Conservation (phyloP, 2,329 filamentous ascomycete genomes). For the Zymoseptoria crescenta region DNA sequence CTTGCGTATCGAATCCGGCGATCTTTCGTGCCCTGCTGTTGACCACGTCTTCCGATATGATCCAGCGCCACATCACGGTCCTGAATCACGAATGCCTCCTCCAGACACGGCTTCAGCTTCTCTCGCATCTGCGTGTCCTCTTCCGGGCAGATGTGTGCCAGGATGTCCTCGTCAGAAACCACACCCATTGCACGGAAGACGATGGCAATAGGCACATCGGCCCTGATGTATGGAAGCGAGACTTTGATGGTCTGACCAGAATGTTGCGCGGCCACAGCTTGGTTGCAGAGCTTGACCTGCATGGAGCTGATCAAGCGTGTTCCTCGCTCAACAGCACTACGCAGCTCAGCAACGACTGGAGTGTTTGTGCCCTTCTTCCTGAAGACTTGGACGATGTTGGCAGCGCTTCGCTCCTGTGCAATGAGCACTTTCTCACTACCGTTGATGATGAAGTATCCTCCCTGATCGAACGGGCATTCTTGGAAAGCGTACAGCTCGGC, state of each 20-base stretch:
- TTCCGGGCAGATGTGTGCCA: conserved; percentile 94
- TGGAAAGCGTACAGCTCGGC: conserved; percentile 84
- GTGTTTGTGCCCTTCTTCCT: conserved; percentile 95
- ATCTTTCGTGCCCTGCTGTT: conserved; percentile 66
- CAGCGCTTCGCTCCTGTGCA: conserved; percentile 92
- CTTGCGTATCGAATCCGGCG: conserved; percentile 87
- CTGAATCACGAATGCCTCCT: conserved; percentile 93
- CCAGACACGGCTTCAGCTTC: conserved; percentile 93
- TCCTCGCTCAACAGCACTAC: conserved; percentile 92
- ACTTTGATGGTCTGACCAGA: conserved; percentile 85
- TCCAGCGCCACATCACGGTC: conserved; percentile 90
- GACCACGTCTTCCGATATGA: conserved; percentile 89
- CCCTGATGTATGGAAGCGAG: conserved; percentile 87
- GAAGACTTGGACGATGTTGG: conserved; percentile 98
- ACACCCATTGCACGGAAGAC: conserved; percentile 94
- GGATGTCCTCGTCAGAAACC: conserved; percentile 93
- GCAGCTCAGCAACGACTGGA: conserved; percentile 89
- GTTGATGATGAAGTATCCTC: conserved; percentile 99
- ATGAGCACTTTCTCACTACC: conserved; percentile 98
- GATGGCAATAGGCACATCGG: conserved; percentile 85
- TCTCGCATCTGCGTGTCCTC: conserved; percentile 96
- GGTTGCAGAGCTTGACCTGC: conserved; percentile 70
- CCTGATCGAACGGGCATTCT: conserved; percentile 96
- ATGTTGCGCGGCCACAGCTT: conserved; percentile 52
- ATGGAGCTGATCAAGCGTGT: conserved; percentile 90